Evolutionary conservation across 345 rosid genomes (phyloP).

Genomic region (Camelina laxa): DNA sequence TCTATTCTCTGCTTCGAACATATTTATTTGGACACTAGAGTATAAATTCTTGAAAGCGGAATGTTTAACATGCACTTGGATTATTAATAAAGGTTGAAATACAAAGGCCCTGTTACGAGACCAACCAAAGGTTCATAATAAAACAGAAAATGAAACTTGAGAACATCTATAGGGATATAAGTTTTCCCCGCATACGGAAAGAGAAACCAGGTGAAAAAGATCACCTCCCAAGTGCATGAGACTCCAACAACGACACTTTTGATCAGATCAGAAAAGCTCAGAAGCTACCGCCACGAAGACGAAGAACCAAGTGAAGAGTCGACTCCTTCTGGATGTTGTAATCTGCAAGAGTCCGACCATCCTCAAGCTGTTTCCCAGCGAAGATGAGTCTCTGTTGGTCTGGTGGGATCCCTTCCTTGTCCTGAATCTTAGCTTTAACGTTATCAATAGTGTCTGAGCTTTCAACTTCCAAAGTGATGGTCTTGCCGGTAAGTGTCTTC

Average conservation of each 20-base stretch:
- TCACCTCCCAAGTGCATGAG: background rate
- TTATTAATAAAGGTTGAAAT: background rate
- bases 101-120: background rate
- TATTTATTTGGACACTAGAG: background rate
- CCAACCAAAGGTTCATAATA: background rate
- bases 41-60: background rate
- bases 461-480: background rate
- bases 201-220: background rate
- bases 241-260: background rate
- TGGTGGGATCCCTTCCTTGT: background rate
- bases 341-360: background rate
- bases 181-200: background rate
- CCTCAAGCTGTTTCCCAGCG: background rate
- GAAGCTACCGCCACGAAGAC: background rate
- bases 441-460: background rate
- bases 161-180: background rate
- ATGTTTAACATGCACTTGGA: background rate
- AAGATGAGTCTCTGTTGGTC: background rate
- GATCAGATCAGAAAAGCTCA: background rate
- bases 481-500: background rate
- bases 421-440: background rate
- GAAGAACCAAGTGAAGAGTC: background rate
- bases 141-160: background rate
- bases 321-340: slow-evolving; percentile 1
- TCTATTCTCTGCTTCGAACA: background rate